Conservation (phyloP, 768 basidiomycete species). For the Hebeloma cylindrosporum region DNA sequence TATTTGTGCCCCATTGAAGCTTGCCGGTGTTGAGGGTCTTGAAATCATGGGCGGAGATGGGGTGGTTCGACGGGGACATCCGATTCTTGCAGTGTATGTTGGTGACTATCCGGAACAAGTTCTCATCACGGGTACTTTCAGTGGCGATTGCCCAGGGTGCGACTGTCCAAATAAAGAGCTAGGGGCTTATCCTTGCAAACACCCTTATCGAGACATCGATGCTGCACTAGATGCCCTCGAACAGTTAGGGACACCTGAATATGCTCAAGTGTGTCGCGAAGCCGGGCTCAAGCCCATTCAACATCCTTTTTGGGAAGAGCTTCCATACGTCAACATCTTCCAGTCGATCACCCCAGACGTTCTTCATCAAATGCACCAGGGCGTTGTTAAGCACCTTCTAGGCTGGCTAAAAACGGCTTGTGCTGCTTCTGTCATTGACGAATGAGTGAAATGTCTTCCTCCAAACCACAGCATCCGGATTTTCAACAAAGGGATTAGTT, state of each 20-base stretch:
- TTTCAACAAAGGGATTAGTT: conserved; percentile 18
- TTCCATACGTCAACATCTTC: conserved; percentile 43
- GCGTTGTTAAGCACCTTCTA: conserved; percentile 43
- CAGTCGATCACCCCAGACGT: conserved; percentile 43
- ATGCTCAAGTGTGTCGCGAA: background rate
- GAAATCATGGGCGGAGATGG: conserved; percentile 36
- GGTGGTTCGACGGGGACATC: conserved; percentile 25
- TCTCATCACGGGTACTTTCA: conserved; percentile 29
- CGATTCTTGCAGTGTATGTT: conserved; percentile 39
- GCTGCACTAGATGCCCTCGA: background rate
- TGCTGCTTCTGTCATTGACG: conserved; percentile 36
- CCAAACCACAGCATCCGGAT: conserved; percentile 24
- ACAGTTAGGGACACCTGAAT: background rate
- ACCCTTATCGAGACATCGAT: background rate
- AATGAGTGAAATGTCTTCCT: conserved; percentile 31
- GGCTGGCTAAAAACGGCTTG: conserved; percentile 31
- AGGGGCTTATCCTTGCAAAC: background rate
- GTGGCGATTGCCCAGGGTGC: conserved; percentile 24
- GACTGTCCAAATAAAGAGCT: background rate
- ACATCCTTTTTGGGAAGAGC: conserved; percentile 40
- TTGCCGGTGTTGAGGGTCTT: conserved; percentile 21
- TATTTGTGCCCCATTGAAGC: conserved; percentile 31
- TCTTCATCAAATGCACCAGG: conserved; percentile 51
- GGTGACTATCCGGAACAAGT: conserved; percentile 47
- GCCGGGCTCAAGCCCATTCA: conserved; percentile 20